Evolutionary conservation across 1,284 basidiomycete species (phyloP).

Genomic region (Neotropicomus parvogracilis): DNA sequence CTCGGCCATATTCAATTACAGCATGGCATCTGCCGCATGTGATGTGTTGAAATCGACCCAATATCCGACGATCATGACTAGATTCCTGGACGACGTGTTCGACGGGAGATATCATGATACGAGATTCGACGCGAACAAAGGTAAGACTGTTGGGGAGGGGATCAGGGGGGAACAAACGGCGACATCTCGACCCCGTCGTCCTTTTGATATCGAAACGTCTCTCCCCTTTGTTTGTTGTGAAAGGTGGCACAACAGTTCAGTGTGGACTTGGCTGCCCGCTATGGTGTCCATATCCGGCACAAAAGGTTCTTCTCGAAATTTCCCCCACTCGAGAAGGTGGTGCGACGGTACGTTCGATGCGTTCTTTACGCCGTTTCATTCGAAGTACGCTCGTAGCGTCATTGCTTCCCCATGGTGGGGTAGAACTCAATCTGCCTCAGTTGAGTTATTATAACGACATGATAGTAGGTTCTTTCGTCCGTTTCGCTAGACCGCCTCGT

Average conservation of each 20-base stretch:
- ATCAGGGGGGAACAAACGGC: slow-evolving; percentile 3
- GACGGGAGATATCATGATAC: slow-evolving; percentile 19
- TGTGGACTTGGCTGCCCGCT: slow-evolving; percentile 20
- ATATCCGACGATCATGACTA: slow-evolving; percentile 12
- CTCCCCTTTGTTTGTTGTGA: slow-evolving; percentile 35
- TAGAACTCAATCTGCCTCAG: slow-evolving; percentile 6
- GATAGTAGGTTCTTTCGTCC: slow-evolving; percentile 15
- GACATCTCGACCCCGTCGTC: slow-evolving; percentile 8
- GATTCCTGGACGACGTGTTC: slow-evolving; percentile 9
- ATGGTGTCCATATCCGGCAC: slow-evolving; percentile 25
- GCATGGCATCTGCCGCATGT: slow-evolving; percentile 28
- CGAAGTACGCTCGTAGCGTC: slow-evolving; percentile 13
- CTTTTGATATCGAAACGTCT: slow-evolving; percentile 26
- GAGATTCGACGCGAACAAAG: slow-evolving; percentile 11
- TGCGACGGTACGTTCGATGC: slow-evolving; percentile 24
- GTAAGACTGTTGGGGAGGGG: slow-evolving; percentile 7
- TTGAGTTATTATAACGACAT: slow-evolving; percentile 8
- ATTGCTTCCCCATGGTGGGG: slow-evolving; percentile 17
- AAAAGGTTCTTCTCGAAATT: slow-evolving; percentile 20
- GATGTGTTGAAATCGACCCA: slow-evolving; percentile 10
- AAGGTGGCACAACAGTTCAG: slow-evolving; percentile 21
- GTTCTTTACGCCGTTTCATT: slow-evolving; percentile 27
- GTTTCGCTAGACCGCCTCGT: slow-evolving; percentile 9
- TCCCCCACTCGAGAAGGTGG: slow-evolving; percentile 21
- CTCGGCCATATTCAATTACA: slow-evolving; percentile 26